These are phyloP conservation scores for Sphaerostilbella broomeana DNA, from an alignment of 2,329 filamentous ascomycete genomes.

Conservation along the genomic window DNA sequence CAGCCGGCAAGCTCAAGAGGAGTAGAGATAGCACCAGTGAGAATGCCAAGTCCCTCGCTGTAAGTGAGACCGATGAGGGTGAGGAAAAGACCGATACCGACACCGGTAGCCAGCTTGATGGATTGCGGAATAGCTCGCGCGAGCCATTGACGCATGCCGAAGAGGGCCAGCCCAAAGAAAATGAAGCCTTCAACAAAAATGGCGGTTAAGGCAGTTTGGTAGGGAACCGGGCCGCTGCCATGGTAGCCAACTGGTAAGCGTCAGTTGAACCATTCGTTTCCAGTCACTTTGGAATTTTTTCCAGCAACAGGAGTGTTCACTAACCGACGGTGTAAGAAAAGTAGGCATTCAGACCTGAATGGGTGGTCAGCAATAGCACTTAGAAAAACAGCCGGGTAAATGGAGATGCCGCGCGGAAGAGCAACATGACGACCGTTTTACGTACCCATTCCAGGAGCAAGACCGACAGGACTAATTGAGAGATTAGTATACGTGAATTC, in stretches of 20 bases:
- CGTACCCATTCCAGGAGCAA: conserved; percentile 39
- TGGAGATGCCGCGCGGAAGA: not conserved
- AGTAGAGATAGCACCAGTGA: conserved; percentile 61
- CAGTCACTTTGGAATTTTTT: not conserved
- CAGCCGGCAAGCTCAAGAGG: conserved; percentile 74
- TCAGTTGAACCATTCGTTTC: not conserved
- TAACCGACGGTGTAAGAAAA: conserved; percentile 62
- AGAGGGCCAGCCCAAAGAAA: conserved; percentile 71
- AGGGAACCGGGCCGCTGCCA: conserved; percentile 67
- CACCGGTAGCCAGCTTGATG: conserved; percentile 81
- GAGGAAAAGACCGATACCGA: conserved; percentile 79
- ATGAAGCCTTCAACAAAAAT: conserved; percentile 86
- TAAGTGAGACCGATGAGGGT: conserved; percentile 73
- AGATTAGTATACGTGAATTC: conserved; percentile 7
- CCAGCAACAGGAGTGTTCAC: conserved; percentile 3
- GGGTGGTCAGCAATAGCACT: conserved; percentile 6
- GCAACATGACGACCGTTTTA: too few relatives aligned
- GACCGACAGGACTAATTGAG: conserved; percentile 27
- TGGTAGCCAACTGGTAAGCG: conserved; percentile 57
- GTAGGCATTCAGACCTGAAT: conserved; percentile 67
- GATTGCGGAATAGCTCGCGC: conserved; percentile 74
- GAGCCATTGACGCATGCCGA: conserved; percentile 83
- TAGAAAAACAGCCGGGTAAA: not conserved
- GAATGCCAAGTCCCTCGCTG: conserved; percentile 71
- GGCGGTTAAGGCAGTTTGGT: conserved; percentile 69